Base-by-base conservation (phyloP, 768 basidiomycete genomes). In the Tephrocybe sp. region DNA sequence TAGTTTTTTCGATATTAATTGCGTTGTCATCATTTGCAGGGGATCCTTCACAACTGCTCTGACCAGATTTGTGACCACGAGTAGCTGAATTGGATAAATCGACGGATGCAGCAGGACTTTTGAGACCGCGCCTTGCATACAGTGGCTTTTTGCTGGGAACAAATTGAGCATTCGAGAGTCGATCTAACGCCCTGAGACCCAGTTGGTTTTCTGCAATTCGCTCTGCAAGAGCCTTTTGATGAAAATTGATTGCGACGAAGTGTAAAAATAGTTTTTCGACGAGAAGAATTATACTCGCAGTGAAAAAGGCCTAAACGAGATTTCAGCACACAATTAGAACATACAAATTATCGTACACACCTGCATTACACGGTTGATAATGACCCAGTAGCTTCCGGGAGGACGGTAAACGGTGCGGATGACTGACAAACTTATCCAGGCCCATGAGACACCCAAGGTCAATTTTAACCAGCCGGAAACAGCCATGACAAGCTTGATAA, bases 191-290 rank as follows among this genome's bases (percentile, higher is more conserved):
- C 58, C 77, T 82, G 26, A 91, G 70, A 8, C 83, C 89, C 33
- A 85, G 68, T 30, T 76, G 76, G 57, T 90, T 91, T 65, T 88
- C 87, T 7, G 73, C 70, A 13, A 90, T 68, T 33, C 88, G 83
- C 48, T 90, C 88, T 9, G 85, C 82, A 17, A 90, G 77, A 1
- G 88, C 87, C 49, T 79, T 85, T 55, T 82, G 76, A 63, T 91
- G 88, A 63, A 91, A 92, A 57, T 82, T 87, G 68, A 89, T 89
- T 23, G 89, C 88, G 39, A 90, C 81, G 53, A 84, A 83, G 59
- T 83, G 86, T 30, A 92, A 65, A 64, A 86, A 82, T 33, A 87
- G 64, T 63, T 76, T 78, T 45, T 79, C 75, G 6, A 64, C 63
- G 8, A 77, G 66, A 14, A 78, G 58, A 19, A 80, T 68, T 22